Percentiles rank a stretch among this genome's conserved stretches.
Evolutionary conservation across 2,329 filamentous ascomycete species (phyloP).

Genomic region (Tolypocladium tundrense): DNA sequence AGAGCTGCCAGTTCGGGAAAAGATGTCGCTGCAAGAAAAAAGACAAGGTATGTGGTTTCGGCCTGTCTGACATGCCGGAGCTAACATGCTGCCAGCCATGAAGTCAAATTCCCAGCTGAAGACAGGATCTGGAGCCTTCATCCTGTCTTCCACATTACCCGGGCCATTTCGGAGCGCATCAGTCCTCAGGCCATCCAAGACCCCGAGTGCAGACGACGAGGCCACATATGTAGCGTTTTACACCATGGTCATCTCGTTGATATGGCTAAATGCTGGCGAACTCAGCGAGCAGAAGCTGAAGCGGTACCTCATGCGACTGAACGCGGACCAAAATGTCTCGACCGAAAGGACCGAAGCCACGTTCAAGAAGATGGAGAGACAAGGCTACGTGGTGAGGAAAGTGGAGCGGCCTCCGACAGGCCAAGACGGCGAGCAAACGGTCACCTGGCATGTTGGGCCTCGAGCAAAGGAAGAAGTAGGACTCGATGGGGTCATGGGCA

Average conservation of each 20-base stretch:
- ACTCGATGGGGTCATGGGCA: constrained; percentile 59
- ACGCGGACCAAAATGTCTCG: constrained; percentile 65
- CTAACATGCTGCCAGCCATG: constrained; percentile 20
- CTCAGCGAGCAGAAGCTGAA: constrained; percentile 71
- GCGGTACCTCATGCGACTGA: constrained; percentile 63
- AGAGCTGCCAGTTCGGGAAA: constrained; percentile 73
- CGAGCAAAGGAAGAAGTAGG: constrained; percentile 80
- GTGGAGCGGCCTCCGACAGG: constrained; percentile 48
- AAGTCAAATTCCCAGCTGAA: constrained; percentile 40
- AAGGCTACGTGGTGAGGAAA: constrained; percentile 72
- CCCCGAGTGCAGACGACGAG: constrained; percentile 57
- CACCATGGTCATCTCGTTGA: constrained; percentile 67
- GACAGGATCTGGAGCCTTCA: constrained; percentile 58
- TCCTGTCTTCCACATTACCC: constrained; percentile 66
- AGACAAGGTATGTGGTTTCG: constrained; percentile 48
- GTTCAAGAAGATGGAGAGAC: constrained; percentile 63
- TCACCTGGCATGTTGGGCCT: constrained; percentile 77
- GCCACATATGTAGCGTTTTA: constrained; percentile 75
- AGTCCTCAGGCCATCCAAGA: constrained; percentile 59
- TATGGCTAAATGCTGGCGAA: constrained; percentile 62
- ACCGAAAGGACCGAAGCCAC: constrained; percentile 66
- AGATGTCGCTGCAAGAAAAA: constrained; percentile 66
- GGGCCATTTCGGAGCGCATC: constrained; percentile 51
- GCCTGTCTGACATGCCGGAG: not conserved
- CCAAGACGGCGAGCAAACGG: constrained; percentile 58